Evolutionary conservation across 495 filamentous ascomycete species (phyloP).

Genomic region (Cercophora newfieldiana): DNA sequence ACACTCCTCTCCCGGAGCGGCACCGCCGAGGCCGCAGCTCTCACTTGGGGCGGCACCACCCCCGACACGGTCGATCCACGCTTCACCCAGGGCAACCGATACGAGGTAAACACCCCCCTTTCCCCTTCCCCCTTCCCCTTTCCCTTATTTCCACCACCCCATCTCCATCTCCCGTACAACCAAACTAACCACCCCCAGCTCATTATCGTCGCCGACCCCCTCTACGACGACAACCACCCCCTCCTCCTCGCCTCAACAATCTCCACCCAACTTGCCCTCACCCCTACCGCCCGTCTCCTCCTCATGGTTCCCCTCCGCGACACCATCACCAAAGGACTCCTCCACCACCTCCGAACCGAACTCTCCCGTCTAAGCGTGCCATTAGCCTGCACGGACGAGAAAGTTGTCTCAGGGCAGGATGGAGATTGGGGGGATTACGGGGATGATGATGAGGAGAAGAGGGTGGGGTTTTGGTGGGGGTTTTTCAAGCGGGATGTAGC

Average conservation of each 20-base stretch:
- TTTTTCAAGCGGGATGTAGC: conserved; percentile 35
- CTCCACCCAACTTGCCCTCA: conserved; percentile 37
- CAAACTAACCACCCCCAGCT: conserved; percentile 28
- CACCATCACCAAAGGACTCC: conserved; percentile 37
- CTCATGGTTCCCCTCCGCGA: conserved; percentile 51
- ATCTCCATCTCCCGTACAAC: neutral
- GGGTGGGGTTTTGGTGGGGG: conserved; percentile 49
- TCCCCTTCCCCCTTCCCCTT: too few species aligned
- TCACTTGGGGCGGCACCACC: conserved; percentile 44
- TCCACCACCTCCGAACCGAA: conserved; percentile 26
- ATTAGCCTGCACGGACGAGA: conserved; percentile 37
- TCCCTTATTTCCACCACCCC: neutral
- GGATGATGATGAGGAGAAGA: conserved; percentile 35
- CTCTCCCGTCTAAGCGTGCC: conserved; percentile 28
- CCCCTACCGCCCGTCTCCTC: conserved; percentile 38
- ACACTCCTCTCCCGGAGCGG: conserved; percentile 39
- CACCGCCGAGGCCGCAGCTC: conserved; percentile 33
- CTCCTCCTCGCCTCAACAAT: conserved; percentile 45
- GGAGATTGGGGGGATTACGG: conserved; percentile 45
- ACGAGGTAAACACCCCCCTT: conserved; percentile 39
- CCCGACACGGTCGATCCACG: conserved; percentile 33
- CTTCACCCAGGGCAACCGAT: conserved; percentile 37
- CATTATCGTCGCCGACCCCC: conserved; percentile 45
- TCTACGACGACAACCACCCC: conserved; percentile 53
- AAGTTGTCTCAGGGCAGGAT: conserved; percentile 41